These are phyloP conservation scores for Dryas integrifolia DNA, from an alignment of 331 rosid species.

Conservation along the genomic window DNA sequence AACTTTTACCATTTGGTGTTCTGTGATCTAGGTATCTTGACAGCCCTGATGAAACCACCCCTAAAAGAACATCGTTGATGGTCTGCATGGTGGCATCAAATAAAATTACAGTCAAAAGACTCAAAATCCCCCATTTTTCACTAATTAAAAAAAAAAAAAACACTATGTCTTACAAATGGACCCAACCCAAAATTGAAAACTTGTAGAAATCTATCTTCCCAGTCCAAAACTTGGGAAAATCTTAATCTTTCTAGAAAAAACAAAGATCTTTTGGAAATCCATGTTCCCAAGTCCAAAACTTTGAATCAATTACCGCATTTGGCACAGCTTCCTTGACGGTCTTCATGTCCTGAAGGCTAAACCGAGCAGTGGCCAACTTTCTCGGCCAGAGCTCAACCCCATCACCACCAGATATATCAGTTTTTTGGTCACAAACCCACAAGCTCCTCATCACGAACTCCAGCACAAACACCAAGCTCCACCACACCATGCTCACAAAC, in stretches of 20 bases:
- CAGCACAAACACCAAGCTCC: conserved; percentile 41
- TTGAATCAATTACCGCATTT: conserved; percentile 35
- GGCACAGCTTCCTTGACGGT: conserved; percentile 49
- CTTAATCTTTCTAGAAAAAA: no score
- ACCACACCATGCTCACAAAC: conserved; percentile 29
- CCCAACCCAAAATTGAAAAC: background rate
- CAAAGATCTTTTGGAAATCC: no score
- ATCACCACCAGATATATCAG: conserved; percentile 59
- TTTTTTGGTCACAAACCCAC: conserved; percentile 59
- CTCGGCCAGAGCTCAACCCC: conserved; percentile 97
- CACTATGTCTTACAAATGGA: background rate
- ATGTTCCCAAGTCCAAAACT: no score
- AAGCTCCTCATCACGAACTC: conserved; percentile 42
- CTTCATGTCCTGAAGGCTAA: conserved; percentile 65
- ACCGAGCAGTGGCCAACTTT: conserved; percentile 64
- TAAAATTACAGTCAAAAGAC: background rate
- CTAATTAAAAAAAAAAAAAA: no score
- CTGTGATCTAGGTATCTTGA: conserved; percentile 68
- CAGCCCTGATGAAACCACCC: conserved; percentile 70
- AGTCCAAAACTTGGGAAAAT: no score
- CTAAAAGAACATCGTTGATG: conserved; percentile 76
- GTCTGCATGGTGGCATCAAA: conserved; percentile 50
- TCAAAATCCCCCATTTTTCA: background rate
- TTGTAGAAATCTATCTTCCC: no score
- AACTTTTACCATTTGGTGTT: conserved; percentile 55